Evolutionary conservation across 2,329 filamentous ascomycete genomes (phyloP), one percentile per base, ranked within the genome.

Genomic region (Fusarium caatingaense): DNA sequence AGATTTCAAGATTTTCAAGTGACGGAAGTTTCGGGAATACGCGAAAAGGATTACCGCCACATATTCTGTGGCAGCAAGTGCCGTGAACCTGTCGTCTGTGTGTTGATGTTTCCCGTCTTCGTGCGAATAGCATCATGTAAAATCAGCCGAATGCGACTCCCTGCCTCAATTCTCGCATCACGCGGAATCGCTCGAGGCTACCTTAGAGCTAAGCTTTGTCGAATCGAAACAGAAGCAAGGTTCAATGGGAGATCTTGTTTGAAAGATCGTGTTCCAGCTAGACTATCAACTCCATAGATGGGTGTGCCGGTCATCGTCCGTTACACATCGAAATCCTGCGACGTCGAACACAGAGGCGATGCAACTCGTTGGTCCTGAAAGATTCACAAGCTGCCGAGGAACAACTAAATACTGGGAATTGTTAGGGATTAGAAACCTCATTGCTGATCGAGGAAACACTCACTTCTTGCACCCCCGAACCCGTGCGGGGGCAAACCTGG

Each of bases 401-500:
- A 69, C 66, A 59, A 55, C 15, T 57, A 44, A 48, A 34, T 57
- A 30, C 28, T 30, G 53, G 51, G 46, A 20, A 30, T 44, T 28
- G 48, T 67, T 44, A 55, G 66, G 68, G 51, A 46, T 40, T 25
- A 49, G 16, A 37, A 48, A 49, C 27, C 40, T 48, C 42, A 21
- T 56, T 56, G 42, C 21, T 47, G 27, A 44, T 49, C 18, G 46
- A 57, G 40, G 54, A 60, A 64, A 55, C 46, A 40, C 51, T 66
- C 45, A 21, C 51, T 55, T 68, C 54, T 61, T 27, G 32, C 51
- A 46, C 54, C 48, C 57, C 46, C 16, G 16, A 64, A 44, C 59
- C 60, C 61, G 65, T 66, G 74, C 72, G 74, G 71, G 73, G 73
- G 74, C 72, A 76, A 76, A 76, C 59, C 74, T 75, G 73, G 74